Evolutionary conservation across 192 early-diverging fungal species (phyloP).

Genomic region (Helicostylum pulchrum): DNA sequence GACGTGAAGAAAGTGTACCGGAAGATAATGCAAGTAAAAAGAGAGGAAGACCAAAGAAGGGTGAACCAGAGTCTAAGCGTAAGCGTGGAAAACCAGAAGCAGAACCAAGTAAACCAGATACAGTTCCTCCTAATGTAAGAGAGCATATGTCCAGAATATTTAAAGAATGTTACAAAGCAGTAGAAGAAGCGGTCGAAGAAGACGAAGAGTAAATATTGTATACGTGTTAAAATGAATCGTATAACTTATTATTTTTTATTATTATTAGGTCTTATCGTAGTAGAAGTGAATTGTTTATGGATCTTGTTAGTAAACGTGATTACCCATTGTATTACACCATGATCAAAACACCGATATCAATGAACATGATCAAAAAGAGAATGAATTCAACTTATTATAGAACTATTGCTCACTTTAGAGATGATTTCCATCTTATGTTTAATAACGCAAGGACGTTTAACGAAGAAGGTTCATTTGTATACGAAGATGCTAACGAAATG

Average conservation of each 20-base stretch:
- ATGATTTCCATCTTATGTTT: constrained; percentile 90
- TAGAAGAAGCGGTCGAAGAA: constrained; percentile 55
- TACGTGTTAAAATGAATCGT: background rate
- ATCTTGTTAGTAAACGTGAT: constrained; percentile 63
- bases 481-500: constrained; percentile 73
- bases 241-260: constrained; percentile 8
- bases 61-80: constrained; percentile 9
- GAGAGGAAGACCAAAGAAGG: constrained; percentile 18
- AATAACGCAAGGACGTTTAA: constrained; percentile 92
- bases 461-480: constrained; percentile 83
- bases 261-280: constrained; percentile 44
- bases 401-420: constrained; percentile 59
- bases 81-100: constrained; percentile 18
- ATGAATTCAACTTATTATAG: constrained; percentile 73
- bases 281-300: constrained; percentile 74
- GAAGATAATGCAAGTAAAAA: constrained; percentile 10
- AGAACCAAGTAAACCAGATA: constrained; percentile 41
- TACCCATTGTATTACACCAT: constrained; percentile 92
- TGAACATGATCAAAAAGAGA: constrained; percentile 81
- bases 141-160: constrained; percentile 56
- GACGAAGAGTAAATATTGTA: constrained; percentile 37
- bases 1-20: background rate
- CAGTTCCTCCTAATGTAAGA: constrained; percentile 46
- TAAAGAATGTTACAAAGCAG: constrained; percentile 52
- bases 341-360: constrained; percentile 83